Conservation (phyloP, 768 basidiomycete species). For the Lyophyllum semitale region DNA sequence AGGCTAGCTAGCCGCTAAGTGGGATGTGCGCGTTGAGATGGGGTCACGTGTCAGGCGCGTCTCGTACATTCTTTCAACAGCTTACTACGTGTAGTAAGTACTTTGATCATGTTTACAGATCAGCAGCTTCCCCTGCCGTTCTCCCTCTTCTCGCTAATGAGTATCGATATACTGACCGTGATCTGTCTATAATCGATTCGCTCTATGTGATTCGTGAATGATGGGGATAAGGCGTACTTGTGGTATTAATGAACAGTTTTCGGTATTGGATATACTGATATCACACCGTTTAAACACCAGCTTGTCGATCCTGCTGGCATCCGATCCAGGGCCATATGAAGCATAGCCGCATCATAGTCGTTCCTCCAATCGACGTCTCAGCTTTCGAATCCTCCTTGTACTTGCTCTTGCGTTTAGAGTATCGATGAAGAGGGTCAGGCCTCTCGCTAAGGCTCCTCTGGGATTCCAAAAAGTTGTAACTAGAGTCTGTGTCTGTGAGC, state of each 20-base stretch:
- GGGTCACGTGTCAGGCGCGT: too few relatives aligned
- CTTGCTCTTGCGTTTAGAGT: constrained; percentile 34
- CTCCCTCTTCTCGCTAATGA: too few relatives aligned
- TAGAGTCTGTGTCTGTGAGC: constrained; percentile 42
- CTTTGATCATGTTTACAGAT: too few relatives aligned
- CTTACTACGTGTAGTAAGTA: too few relatives aligned
- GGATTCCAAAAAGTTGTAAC: constrained; percentile 46
- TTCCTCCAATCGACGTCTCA: constrained; percentile 42
- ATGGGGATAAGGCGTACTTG: too few relatives aligned
- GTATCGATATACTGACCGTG: too few relatives aligned
- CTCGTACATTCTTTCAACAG: too few relatives aligned
- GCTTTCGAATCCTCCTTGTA: constrained; percentile 60
- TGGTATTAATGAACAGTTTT: neutral
- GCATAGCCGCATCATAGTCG: constrained; percentile 53
- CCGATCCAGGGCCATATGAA: constrained; percentile 64
- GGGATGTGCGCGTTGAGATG: too few relatives aligned
- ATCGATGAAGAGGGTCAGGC: constrained; percentile 31
- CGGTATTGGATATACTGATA: neutral
- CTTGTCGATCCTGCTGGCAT: constrained; percentile 55
- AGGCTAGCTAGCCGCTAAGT: too few relatives aligned
- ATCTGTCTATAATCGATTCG: too few relatives aligned
- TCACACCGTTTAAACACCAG: constrained; percentile 56
- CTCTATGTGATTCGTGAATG: too few relatives aligned
- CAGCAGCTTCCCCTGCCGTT: too few relatives aligned
- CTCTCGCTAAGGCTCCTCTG: constrained; percentile 54